Base-by-base conservation (phyloP, 2,329 filamentous ascomycete species). In the Botrytis sinoallii region DNA sequence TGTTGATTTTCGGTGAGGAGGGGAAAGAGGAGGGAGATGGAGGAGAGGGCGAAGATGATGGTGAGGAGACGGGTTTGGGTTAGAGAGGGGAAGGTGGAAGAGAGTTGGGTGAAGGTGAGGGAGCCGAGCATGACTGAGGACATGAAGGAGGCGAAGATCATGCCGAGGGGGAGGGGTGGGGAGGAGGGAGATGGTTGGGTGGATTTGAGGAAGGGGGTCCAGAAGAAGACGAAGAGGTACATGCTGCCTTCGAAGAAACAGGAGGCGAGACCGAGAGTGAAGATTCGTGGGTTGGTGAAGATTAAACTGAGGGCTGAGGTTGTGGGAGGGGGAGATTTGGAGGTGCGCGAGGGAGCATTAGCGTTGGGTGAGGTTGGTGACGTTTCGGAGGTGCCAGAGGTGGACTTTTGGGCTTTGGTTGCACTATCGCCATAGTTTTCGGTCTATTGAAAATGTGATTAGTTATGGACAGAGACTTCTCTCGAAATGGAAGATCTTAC, bases 161-260 rank as follows among this genome's bases (percentile, higher is more conserved):
- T 83, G 12, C 87, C 86, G 55, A 87, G 85, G 0, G 79, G 82
- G 40, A 80, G 78, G 25, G 86, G 85, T n/a, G 79, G 76, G n/a
- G 86, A 85, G 73, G 85, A 84, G 70, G 85, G 79, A 29, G 81
- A 67, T 20, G 67, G 70, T 46, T 67, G 69, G 59, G 72, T 70
- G 85, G 83, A 82, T 74, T 83, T 85, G n/a, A 90, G 81, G 4
- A 87, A 85, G 1, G 87, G 85, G 0, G 87, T 86, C 85, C 88
- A 90, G 82, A 89, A 89, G 80, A 89, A 90, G 73, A 90, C 86
- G 77, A 90, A 90, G 18, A 90, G 83, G 77, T 90, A 90, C 83
- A 90, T 88, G 42, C 87, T 85, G 32, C 88, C 88, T 80, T 91
- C 89, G 77, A 90, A 89, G 78, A 88, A 85, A 74, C 85, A 88